phyloP scores from a whole-genome alignment of 225 moss, liverwort and hornwort genomes.

The Antitrichia curtipendula region DNA sequence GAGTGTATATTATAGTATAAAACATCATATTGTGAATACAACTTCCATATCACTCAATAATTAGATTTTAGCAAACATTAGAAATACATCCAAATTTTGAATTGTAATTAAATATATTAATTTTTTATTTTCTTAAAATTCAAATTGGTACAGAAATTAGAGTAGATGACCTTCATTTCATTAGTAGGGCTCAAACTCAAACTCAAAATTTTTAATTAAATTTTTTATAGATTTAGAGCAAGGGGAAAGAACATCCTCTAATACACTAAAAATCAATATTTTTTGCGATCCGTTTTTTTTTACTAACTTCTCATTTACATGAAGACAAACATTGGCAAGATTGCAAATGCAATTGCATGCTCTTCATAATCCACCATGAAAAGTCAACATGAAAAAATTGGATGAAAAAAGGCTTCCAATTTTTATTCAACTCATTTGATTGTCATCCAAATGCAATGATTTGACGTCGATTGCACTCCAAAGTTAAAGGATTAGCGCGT shows the following conservation, averaged over 20 bases:
- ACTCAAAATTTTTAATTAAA: too few species aligned
- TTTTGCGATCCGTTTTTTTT: background rate
- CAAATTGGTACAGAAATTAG: background rate
- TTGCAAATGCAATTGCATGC: background rate
- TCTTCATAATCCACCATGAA: background rate
- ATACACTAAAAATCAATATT: rapidly evolving
- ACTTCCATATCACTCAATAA: rapidly evolving
- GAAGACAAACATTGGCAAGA: background rate
- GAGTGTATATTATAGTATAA: background rate
- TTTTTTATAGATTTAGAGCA: too few species aligned
- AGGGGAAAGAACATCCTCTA: background rate
- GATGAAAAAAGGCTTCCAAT: background rate
- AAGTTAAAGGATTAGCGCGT: too few species aligned
- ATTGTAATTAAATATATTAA: background rate
- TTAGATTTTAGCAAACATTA: background rate
- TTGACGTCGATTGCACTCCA: too few species aligned
- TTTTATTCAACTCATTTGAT: rapidly evolving
- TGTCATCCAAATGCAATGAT: too few species aligned
- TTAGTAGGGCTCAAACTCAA: background rate
- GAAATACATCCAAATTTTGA: background rate
- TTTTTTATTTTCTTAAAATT: background rate
- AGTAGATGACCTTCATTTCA: background rate
- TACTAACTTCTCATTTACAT: background rate
- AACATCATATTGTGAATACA: background rate
- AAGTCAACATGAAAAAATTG: background rate